Percentiles rank a stretch among this genome's conserved stretches.
Evolutionary conservation across 2,329 filamentous ascomycete species (phyloP).

Genomic region (Ramularia endophylla): DNA sequence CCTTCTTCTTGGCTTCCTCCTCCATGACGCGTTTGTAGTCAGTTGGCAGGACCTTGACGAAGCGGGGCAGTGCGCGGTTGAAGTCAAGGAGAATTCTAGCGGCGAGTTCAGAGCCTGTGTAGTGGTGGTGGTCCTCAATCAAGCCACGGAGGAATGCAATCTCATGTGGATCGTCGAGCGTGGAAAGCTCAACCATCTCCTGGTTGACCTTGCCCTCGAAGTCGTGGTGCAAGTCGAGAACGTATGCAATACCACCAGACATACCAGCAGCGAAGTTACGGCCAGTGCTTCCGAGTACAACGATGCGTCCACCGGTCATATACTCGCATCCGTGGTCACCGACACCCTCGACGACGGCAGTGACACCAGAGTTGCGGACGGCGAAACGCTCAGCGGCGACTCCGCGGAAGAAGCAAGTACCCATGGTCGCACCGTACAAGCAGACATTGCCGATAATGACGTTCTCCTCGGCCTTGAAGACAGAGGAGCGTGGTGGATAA

Average conservation of each 20-base stretch:
- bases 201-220: constrained; percentile 92
- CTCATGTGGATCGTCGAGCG: constrained; percentile 77
- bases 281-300: constrained; percentile 81
- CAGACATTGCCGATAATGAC: constrained; percentile 90
- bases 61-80: constrained; percentile 79
- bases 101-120: constrained; percentile 91
- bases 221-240: constrained; percentile 83
- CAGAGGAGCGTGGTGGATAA: constrained; percentile 82
- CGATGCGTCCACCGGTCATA: constrained; percentile 92
- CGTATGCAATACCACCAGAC: constrained; percentile 95
- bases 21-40: constrained; percentile 92
- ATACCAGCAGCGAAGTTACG: constrained; percentile 98
- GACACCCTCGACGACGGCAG: constrained; percentile 90
- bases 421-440: constrained; percentile 86
- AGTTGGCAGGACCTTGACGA: constrained; percentile 87
- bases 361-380: constrained; percentile 92
- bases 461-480: constrained; percentile 96
- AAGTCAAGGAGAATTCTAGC: constrained; percentile 94
- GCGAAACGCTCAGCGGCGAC: constrained; percentile 94
- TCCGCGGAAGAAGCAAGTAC: constrained; percentile 94
- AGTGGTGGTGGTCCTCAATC: constrained; percentile 96
- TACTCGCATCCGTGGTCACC: constrained; percentile 98
- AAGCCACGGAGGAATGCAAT: constrained; percentile 85
- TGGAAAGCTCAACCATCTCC: constrained; percentile 92
- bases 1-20: constrained; percentile 80